Evolutionary conservation across 805 yeast genomes (phyloP), one percentile per base, ranked within the genome.

Genomic region (Barnettozyma botsteinii): DNA sequence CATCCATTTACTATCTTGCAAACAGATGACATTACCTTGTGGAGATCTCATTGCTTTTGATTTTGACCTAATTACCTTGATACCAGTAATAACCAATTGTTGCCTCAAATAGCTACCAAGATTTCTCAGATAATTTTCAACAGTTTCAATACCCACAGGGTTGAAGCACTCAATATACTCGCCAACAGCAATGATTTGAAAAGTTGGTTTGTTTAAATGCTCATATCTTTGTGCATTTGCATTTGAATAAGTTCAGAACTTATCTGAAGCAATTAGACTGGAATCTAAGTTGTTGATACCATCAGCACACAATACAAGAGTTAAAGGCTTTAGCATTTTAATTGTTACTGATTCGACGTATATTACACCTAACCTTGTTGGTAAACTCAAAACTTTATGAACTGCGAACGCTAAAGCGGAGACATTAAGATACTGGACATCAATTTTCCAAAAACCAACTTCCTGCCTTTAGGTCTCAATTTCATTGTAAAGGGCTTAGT

Each of bases 391-490:
- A 21, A 6, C 23, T 21, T 21, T 21, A 7, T 21, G 23, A 21
- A 21, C 23, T 7, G 23, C 23, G 9, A 21, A 21, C 9, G 23
- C 23, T 9, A 21, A 7, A 7, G 23, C 9, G 6, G 38, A 12
- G 23, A 30, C n/a, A 12, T 22, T 19, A 14, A 30, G 12, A 11
- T 35, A 13, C 14, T 23, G 17, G 18, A 35, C 27, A 30, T 30
- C 38, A 35, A 28, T 6, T 23, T 30, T 28, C 15, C 31, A n/a
- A 30, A 30, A 18, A 7, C 38, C 29, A 29, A 28, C 26, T 8
- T 30, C 24, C 29, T 29, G 31, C 33, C 33, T n/a, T n/a, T 29
- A 22, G 38, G 29, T 22, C 26, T 17, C 14, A 35, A 23, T 4
- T 15, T 21, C 5, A 29, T 21, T n/a, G 23, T 11, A 7, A 35